These are phyloP conservation scores for Lachancea sp. DNA, from an alignment of 805 yeast species.

Conservation along the genomic window DNA sequence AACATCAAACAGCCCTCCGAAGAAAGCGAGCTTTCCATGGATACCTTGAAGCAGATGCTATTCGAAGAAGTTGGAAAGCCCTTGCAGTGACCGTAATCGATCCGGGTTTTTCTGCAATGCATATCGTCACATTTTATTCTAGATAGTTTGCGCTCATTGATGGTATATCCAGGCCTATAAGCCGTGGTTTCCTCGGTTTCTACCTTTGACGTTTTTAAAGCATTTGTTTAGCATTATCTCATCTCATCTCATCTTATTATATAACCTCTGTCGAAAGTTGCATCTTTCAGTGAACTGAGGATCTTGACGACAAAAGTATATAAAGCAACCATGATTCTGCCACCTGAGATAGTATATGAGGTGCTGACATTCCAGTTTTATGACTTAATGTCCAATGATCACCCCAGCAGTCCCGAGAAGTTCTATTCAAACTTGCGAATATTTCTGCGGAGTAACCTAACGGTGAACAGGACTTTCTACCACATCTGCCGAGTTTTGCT, in stretches of 20 bases:
- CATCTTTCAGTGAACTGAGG: too few species aligned
- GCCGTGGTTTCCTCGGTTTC: not conserved
- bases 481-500: constrained; percentile 51
- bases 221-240: not conserved
- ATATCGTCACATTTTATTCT: not conserved
- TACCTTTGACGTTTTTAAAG: not conserved
- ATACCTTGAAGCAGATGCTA: constrained; percentile 66
- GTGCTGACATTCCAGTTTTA: constrained; percentile 49
- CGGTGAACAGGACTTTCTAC: constrained; percentile 53
- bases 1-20: constrained; percentile 30
- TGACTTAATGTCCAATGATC: constrained; percentile 44
- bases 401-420: constrained; percentile 42
- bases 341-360: constrained; percentile 50
- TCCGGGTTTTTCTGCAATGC: not conserved
- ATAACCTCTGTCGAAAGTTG: too few species aligned
- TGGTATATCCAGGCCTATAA: not conserved
- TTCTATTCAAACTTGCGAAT: constrained; percentile 41
- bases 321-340: constrained; percentile 28
- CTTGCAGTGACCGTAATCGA: constrained; percentile 14
- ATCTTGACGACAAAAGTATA: not conserved
- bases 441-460: constrained; percentile 46
- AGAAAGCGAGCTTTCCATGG: constrained; percentile 70
- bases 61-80: constrained; percentile 72
- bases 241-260: not conserved
- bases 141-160: not conserved